Conservation (phyloP, 768 basidiomycete genomes). For the Cyclocybe aegerita region DNA sequence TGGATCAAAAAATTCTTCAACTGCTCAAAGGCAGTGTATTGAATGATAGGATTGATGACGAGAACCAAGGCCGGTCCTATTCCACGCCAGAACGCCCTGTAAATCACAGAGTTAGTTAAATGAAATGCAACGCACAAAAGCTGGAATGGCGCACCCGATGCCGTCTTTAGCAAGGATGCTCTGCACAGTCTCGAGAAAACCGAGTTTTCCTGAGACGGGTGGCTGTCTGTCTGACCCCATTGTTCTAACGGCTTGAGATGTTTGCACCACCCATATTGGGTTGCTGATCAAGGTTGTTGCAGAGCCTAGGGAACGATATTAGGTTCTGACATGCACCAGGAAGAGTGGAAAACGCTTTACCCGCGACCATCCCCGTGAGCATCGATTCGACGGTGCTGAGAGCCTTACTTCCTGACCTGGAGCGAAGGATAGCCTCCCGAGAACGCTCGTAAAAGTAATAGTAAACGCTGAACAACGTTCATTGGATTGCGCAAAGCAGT, state of each 20-base stretch:
- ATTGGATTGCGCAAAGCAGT: neutral
- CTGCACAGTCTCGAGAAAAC: slow-evolving; percentile 64
- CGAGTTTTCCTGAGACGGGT: slow-evolving; percentile 46
- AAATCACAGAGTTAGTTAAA: slow-evolving; percentile 1
- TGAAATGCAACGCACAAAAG: neutral
- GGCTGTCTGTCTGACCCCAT: slow-evolving; percentile 36
- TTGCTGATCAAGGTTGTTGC: slow-evolving; percentile 89
- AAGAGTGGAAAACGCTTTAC: slow-evolving; percentile 32
- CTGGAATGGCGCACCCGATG: slow-evolving; percentile 31
- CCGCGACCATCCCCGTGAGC: slow-evolving; percentile 83
- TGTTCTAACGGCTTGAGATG: slow-evolving; percentile 76
- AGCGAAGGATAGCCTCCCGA: slow-evolving; percentile 53
- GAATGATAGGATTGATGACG: slow-evolving; percentile 92
- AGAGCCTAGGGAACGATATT: slow-evolving; percentile 53
- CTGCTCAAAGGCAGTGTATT: slow-evolving; percentile 95
- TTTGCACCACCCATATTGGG: slow-evolving; percentile 97
- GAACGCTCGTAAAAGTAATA: slow-evolving; percentile 90
- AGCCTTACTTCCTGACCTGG: slow-evolving; percentile 60
- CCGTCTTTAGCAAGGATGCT: slow-evolving; percentile 76
- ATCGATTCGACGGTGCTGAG: slow-evolving; percentile 89
- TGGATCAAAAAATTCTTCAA: slow-evolving; percentile 82
- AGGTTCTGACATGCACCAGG: neutral
- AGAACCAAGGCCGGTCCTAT: slow-evolving; percentile 91
- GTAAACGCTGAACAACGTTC: slow-evolving; percentile 61
- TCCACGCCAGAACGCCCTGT: slow-evolving; percentile 86